Evolutionary conservation across 495 filamentous ascomycete genomes (phyloP), one percentile per base, ranked within the genome.

Genomic region (Achaetomiella virescens): DNA sequence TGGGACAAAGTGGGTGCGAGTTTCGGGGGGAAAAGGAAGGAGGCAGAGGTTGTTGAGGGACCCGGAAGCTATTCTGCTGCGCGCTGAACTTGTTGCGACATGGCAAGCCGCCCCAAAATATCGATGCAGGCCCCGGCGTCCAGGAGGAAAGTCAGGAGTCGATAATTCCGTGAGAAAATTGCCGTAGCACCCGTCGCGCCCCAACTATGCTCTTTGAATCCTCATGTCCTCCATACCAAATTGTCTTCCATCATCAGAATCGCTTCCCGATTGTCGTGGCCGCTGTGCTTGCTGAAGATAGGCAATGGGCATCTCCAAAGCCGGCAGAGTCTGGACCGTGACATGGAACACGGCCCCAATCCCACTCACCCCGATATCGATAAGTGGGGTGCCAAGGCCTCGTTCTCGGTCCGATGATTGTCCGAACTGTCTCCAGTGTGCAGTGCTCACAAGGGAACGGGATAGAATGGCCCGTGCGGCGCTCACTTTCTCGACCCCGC

Each of bases 21-120:
- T 46, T 29, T 29, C 48, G 25, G 48, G 36, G 52, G 22, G 35
- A 22, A n/a, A 41, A 9, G 21, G 17, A 56, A 29, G 42, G 50
- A 20, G 31, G 48, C 21, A 27, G 48, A 22, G 44, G 27, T 41
- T 1, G 42, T 48, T 29, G 36, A 15, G 27, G n/a, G 50, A 48
- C 24, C 33, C 48, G 51, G 61, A 56, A 61, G 62, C 60, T 65
- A 63, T 65, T 61, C 59, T 64, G 59, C 59, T 43, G 49, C 44
- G 57, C 29, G 47, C 48, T 18, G 52, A 43, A 41, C 54, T 61
- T 4, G 27, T 5, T 61, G 59, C 62, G 57, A 61, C 62, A 67
- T 67, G 60, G 61, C 59, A 52, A 52, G 42, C 27, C 25, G 8
- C 40, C n/a, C 25, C 49, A 29, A 49, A 54, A 59, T 1, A 44